phyloP scores from a whole-genome alignment of 2,329 filamentous ascomycete species.

The Metarhizium robertsii region DNA sequence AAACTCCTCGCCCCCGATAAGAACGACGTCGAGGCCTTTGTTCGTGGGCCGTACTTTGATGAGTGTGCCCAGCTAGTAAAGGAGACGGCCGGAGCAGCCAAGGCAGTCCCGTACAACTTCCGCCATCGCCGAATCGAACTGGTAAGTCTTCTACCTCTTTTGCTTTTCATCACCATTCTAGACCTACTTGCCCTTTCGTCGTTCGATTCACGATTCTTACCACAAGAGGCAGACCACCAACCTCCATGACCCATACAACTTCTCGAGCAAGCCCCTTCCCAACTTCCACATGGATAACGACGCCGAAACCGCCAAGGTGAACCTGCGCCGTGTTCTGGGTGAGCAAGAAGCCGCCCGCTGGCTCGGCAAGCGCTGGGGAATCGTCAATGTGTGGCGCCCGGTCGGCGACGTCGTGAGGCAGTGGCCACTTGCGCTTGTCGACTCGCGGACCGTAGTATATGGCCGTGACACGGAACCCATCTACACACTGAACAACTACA shows the following conservation, averaged over 20 bases:
- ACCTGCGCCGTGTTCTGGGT: not conserved
- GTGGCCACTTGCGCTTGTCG: not conserved
- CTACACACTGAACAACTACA: constrained; percentile 4
- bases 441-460: not conserved
- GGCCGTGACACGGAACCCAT: constrained; percentile 1
- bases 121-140: not conserved
- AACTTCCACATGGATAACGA: constrained; percentile 6
- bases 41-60: not conserved
- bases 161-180: no score
- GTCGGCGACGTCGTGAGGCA: constrained; percentile 1
- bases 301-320: constrained; percentile 3
- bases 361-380: constrained; percentile 3
- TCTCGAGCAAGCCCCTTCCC: constrained; percentile 3
- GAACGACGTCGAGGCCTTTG: not conserved
- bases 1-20: not conserved
- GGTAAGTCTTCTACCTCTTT: not conserved
- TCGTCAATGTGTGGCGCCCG: constrained; percentile 3
- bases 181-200: no score
- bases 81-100: not conserved
- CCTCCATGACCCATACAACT: constrained; percentile 2
- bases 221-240: not conserved
- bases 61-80: constrained; percentile 1
- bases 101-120: not conserved
- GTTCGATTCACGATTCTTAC: no score
- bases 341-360: constrained; percentile 1